Percentiles rank a stretch among this genome's conserved stretches.
Conservation (phyloP, 768 basidiomycete genomes). For the Coprinopsis cinerea region DNA sequence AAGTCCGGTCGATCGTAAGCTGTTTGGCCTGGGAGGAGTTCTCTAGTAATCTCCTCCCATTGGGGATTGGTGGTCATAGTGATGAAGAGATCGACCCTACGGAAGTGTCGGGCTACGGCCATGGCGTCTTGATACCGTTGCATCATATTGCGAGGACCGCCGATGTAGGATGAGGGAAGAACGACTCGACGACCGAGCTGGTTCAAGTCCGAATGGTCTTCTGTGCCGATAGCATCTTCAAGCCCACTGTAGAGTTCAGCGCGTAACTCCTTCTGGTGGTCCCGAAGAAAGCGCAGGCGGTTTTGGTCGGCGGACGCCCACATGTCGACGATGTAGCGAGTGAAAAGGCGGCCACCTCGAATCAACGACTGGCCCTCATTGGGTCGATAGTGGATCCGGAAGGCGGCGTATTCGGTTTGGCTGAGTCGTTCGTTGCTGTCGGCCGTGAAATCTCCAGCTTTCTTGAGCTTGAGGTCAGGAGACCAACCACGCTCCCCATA, state of each 20-base stretch:
- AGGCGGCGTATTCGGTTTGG: not conserved
- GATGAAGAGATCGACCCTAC: slow-evolving; percentile 37
- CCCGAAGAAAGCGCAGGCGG: slow-evolving; percentile 26
- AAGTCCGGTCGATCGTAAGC: slow-evolving; percentile 44
- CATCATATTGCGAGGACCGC: slow-evolving; percentile 37
- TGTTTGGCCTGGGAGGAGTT: slow-evolving; percentile 32
- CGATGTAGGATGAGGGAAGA: slow-evolving; percentile 31
- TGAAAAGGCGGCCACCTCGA: slow-evolving; percentile 33
- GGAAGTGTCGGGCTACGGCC: slow-evolving; percentile 33
- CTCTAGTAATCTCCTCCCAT: slow-evolving; percentile 39
- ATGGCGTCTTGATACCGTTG: slow-evolving; percentile 40
- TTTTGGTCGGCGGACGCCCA: slow-evolving; percentile 40
- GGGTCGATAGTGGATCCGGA: not conserved
- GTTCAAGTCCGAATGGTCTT: slow-evolving; percentile 19
- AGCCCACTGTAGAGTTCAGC: slow-evolving; percentile 24
- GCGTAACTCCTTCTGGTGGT: slow-evolving; percentile 31
- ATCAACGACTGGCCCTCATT: slow-evolving; percentile 18
- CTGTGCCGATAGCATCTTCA: slow-evolving; percentile 11
- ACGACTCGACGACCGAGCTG: slow-evolving; percentile 25
- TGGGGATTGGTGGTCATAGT: slow-evolving; percentile 48
- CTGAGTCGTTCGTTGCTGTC: not conserved
- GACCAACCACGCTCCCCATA: slow-evolving; percentile 35
- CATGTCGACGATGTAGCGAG: slow-evolving; percentile 38
- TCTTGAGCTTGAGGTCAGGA: slow-evolving; percentile 29
- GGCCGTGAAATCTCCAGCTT: not conserved